Base-by-base conservation (phyloP, 257 asterid genomes). In the Scutellaria baicalensis region DNA sequence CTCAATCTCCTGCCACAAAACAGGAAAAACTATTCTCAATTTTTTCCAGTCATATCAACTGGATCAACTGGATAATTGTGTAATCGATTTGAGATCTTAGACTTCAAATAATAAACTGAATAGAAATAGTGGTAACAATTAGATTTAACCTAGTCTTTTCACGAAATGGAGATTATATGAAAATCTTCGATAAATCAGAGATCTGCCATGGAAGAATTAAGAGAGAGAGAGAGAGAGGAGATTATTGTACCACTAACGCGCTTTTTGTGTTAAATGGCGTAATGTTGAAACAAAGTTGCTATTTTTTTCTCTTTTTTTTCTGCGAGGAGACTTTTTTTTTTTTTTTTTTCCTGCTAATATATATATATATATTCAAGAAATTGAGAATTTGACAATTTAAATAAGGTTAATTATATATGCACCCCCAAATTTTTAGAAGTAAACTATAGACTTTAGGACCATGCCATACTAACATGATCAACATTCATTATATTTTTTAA, bases 181-280 rank as follows among this genome's bases (percentile, higher is more conserved):
- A 59, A 69, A 61, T 14, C 64, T 70, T 11, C 6, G 9, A 42
- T 43, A 67, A 71, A 70, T 83, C 82, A 76, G 81, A 83, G 85
- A 83, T 83, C 88, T 76, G 79, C 66, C 83, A 77, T 78, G 68
- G 82, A 35, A 65, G 74, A 72, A 59, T 35, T 44, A 39, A 70
- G 56, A 43, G 78, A 57, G 71, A 38, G 75, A 36, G 7, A 51
- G 74, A 54, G 76, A 31, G n/a, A n/a, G 66, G 64, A 76, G 77
- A 76, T 44, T 54, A 66, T 59, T 4, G 62, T 11, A 69, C 75
- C 58, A 69, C 59, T 43, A 80, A 40, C 35, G 72, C 81, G 72
- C 69, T 63, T 69, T 64, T 55, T 62, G 70, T 64, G 59, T 40
- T 38, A 36, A 43, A 62, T 36, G 21, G 58, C 7, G 39, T 5